Base-by-base conservation (phyloP, 768 basidiomycete genomes). In the Lactarius deliciosus region DNA sequence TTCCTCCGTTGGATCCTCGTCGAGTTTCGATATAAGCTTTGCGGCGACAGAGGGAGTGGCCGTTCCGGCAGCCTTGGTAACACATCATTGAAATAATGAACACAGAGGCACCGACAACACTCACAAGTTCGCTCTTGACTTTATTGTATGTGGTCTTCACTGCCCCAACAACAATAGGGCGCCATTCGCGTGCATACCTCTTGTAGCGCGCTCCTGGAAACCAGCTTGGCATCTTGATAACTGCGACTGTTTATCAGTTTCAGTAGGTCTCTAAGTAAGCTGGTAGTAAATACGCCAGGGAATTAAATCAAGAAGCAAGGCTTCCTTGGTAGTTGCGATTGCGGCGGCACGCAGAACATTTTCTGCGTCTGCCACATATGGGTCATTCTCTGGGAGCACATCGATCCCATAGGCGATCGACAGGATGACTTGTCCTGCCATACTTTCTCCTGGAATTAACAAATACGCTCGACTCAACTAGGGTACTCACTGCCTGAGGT, bases 401-500 rank as follows among this genome's bases (percentile, higher is more conserved):
- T 53, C 50, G 5, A 53, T 53, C 13, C 50, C 50, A 25, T 53
- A 53, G 22, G 50, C 50, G 7, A 53, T 28, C 4, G 50, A 53
- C 50, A 53, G 1, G 25, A 53, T 25, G 13, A 53, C 50, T 53
- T 53, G 50, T 53, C 22, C 50, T 2, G 50, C 13, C 25, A 53
- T 15, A 16, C 50, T 53, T 13, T 53, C 50, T 13, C 50, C 6
- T 15, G 50, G 13, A 13, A 25, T 53, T 0, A 53, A 53, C 0
- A 53, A 25, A 53, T 53, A 15, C 7, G 2, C 2, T 53, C 5
- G 4, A 15, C 13, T 5, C 11, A 22, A 53, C 11, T 7, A 10
- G 18, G 8, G 30, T 3, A 57, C 56, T 57, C 56, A 57, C 56
- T 57, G 56, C n/a, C 56, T 57, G 18, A 57, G 32, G 56, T 57